A percentile compares a stretch with the other conserved stretches of the same genome.
phyloP scores from a whole-genome alignment of 352 stramenopile genomes.

The Phytophthora kernoviae region DNA sequence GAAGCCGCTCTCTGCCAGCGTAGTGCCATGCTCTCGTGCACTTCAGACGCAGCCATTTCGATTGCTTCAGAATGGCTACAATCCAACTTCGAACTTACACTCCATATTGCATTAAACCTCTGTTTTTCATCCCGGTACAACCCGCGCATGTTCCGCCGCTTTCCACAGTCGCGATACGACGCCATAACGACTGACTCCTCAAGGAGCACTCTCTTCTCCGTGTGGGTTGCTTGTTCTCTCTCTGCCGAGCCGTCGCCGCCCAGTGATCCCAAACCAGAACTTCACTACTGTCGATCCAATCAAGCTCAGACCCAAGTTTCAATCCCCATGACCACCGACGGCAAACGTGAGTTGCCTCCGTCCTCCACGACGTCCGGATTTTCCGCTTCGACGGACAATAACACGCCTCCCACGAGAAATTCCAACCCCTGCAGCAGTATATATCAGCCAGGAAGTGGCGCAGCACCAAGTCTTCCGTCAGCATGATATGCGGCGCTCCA shows the following conservation, averaged over 20 bases:
- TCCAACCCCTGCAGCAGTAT: constrained; percentile 56
- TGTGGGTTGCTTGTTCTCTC: constrained; percentile 15
- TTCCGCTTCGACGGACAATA: constrained; percentile 18
- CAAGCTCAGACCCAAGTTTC: not conserved
- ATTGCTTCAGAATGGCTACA: not conserved
- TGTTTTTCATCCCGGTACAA: not conserved
- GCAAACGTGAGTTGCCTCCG: constrained; percentile 31
- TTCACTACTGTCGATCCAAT: constrained; percentile 4
- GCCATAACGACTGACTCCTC: constrained; percentile 14
- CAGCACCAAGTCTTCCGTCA: constrained; percentile 50
- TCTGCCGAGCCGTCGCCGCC: constrained; percentile 31
- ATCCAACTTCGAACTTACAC: too few species aligned
- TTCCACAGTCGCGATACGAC: not conserved
- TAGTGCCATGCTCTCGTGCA: not conserved
- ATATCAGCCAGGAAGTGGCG: constrained; percentile 68
- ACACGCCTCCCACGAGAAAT: constrained; percentile 10
- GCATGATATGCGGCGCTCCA: constrained; percentile 48
- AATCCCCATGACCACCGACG: constrained; percentile 37
- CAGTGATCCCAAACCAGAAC: constrained; percentile 7
- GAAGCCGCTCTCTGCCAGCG: not conserved
- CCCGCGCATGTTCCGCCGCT: not conserved
- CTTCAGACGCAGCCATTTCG: not conserved
- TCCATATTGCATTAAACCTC: too few species aligned
- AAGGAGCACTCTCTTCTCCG: not conserved
- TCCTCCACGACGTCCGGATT: constrained; percentile 11